Evolutionary conservation across 176 grass and related monocot species (phyloP).

Genomic region (Pontederia crassipes): DNA sequence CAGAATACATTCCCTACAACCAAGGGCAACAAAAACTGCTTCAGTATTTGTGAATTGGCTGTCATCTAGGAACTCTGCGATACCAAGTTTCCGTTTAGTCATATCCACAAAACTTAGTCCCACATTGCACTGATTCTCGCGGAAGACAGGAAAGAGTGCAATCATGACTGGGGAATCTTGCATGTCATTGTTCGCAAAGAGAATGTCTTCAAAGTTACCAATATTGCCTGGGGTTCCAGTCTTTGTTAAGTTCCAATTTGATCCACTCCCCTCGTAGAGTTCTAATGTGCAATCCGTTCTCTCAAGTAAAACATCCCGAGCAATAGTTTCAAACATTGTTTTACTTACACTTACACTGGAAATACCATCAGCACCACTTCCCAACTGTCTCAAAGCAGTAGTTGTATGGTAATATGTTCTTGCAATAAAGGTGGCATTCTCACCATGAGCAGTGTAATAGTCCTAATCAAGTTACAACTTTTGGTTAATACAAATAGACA

Average conservation of each 20-base stretch:
- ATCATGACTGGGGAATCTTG: conserved; percentile 78
- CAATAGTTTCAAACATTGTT: conserved; percentile 90
- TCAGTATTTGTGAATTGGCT: conserved; percentile 87
- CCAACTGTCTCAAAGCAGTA: conserved; percentile 70
- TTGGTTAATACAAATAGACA: neutral
- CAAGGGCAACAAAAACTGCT: conserved; percentile 71
- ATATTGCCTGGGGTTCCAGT: conserved; percentile 90
- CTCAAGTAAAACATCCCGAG: conserved; percentile 79
- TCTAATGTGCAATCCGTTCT: conserved; percentile 80
- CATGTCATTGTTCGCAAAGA: conserved; percentile 99
- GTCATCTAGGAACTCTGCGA: conserved; percentile 89
- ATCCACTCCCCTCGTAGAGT: conserved; percentile 88
- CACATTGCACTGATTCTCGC: conserved; percentile 60
- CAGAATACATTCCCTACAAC: conserved; percentile 92
- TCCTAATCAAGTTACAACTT: conserved; percentile 35
- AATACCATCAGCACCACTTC: conserved; percentile 52
- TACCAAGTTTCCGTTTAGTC: conserved; percentile 72
- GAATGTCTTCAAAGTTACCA: conserved; percentile 90
- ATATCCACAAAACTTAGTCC: conserved; percentile 88
- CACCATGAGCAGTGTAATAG: conserved; percentile 90
- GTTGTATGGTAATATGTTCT: conserved; percentile 90
- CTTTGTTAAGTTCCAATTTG: conserved; percentile 80
- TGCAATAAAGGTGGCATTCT: conserved; percentile 87
- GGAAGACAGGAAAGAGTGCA: conserved; percentile 56
- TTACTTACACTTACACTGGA: conserved; percentile 80